A percentile compares a stretch with the other conserved stretches of the same genome.
Evolutionary conservation across 2,329 filamentous ascomycete genomes (phyloP).

Genomic region (Diplodia scrobiculata): DNA sequence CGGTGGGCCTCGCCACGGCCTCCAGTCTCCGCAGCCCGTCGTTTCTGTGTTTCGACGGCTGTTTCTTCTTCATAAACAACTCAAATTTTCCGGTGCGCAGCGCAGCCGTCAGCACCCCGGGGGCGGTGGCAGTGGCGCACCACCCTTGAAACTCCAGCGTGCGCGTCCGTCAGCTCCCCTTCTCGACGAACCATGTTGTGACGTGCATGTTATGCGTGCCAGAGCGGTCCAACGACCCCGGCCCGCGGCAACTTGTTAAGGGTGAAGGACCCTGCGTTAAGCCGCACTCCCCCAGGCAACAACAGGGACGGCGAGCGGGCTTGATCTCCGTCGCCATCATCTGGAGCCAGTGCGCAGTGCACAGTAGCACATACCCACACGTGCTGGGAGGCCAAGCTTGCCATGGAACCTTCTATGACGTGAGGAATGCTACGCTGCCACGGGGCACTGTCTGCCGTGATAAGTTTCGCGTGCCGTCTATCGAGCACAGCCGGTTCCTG

Average conservation of each 20-base stretch:
- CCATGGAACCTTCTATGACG: slow-evolving; percentile 6
- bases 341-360: no score
- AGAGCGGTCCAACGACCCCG: slow-evolving; percentile 8
- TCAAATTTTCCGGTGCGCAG: slow-evolving; percentile 18
- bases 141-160: slow-evolving; percentile 15
- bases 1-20: slow-evolving; percentile 4
- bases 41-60: slow-evolving; percentile 24
- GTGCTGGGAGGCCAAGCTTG: slow-evolving; percentile 1
- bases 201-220: slow-evolving; percentile 7
- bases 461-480: slow-evolving; percentile 7
- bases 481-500: slow-evolving; percentile 23
- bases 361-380: not conserved
- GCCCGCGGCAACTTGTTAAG: not conserved
- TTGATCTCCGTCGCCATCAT: not conserved
- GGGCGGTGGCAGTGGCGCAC: slow-evolving; percentile 3
- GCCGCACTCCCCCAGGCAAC: not conserved
- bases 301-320: not conserved
- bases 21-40: slow-evolving; percentile 10
- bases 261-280: not conserved
- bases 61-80: slow-evolving; percentile 25
- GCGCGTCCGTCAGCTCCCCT: slow-evolving; percentile 15
- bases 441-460: not conserved
- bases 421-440: slow-evolving; percentile 9
- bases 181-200: not conserved
- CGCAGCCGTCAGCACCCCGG: slow-evolving; percentile 2